Percentiles rank a stretch among this genome's conserved stretches.
phyloP scores from a whole-genome alignment of 148 eudicot genomes.

The Chenopodium suecicum region DNA sequence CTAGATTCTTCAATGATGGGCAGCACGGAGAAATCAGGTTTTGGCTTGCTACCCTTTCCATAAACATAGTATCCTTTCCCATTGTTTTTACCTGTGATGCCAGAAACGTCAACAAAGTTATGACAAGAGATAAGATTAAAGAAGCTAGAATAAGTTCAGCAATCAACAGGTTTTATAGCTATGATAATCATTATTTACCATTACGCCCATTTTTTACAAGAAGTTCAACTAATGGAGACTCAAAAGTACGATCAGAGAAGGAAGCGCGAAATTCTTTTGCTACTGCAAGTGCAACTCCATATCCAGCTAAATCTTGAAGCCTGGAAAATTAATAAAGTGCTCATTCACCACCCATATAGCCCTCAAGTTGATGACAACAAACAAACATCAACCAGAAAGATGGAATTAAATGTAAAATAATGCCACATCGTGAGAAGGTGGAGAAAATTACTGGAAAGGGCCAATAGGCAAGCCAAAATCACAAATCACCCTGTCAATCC shows the following conservation, averaged over 20 bases:
- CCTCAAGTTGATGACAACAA: background rate
- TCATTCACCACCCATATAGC: conserved; percentile 1
- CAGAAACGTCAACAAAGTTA: conserved; percentile 1
- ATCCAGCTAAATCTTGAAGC: conserved; percentile 85
- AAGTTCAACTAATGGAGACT: conserved; percentile 62
- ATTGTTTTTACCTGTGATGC: conserved; percentile 68
- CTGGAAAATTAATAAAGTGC: conserved; percentile 34
- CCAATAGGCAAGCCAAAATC: conserved; percentile 91
- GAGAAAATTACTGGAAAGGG: conserved; percentile 84
- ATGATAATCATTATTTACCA: conserved; percentile 43
- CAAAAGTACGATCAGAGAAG: conserved; percentile 62
- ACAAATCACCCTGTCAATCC: conserved; percentile 76
- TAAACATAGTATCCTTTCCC: conserved; percentile 87
- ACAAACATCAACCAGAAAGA: background rate
- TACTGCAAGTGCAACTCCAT: conserved; percentile 74
- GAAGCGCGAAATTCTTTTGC: conserved; percentile 45
- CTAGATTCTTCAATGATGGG: conserved; percentile 80
- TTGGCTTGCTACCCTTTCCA: conserved; percentile 91
- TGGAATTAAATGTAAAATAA: background rate
- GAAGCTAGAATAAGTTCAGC: conserved; percentile 3
- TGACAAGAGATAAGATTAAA: conserved; percentile 4
- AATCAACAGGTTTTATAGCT: background rate
- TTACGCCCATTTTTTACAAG: conserved; percentile 76
- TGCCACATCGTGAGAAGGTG: conserved; percentile 12
- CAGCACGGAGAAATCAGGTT: conserved; percentile 73